These are phyloP conservation scores for Misopates orontium DNA, from an alignment of 257 asterid genomes.

Conservation along the genomic window DNA sequence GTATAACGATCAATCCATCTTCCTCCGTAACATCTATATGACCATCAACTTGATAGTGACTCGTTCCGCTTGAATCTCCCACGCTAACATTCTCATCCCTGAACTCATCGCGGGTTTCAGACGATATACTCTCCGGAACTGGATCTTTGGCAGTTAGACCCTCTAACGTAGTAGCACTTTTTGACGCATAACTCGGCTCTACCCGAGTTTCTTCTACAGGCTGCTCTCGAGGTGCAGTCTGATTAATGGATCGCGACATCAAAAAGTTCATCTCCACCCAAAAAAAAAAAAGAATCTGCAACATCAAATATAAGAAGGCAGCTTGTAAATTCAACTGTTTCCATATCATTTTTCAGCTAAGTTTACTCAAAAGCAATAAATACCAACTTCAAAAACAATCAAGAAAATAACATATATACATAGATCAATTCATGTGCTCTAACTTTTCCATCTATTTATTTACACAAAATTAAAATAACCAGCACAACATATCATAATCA, in stretches of 20 bases:
- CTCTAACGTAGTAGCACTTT: slow-evolving; percentile 51
- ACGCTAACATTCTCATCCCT: slow-evolving; percentile 46
- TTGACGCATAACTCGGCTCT: slow-evolving; percentile 40
- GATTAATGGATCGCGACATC: slow-evolving; percentile 82
- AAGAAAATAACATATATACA: no score
- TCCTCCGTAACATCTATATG: slow-evolving; percentile 80
- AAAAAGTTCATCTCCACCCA: slow-evolving; percentile 80
- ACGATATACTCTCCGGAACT: slow-evolving; percentile 32
- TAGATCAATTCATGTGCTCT: no score
- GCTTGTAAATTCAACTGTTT: slow-evolving; percentile 8
- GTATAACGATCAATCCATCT: slow-evolving; percentile 77
- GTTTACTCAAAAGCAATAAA: no score
- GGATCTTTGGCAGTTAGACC: slow-evolving; percentile 70
- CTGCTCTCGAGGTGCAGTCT: slow-evolving; percentile 59
- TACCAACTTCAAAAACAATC: no score
- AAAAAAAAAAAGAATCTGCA: slow-evolving; percentile 26
- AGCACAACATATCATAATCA: no score
- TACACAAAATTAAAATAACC: no score
- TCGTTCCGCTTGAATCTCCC: slow-evolving; percentile 40
- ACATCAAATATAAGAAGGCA: slow-evolving; percentile 14
- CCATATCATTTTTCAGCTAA: no score
- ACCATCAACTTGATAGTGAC: slow-evolving; percentile 42
- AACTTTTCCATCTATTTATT: no score
- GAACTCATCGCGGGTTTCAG: slow-evolving; percentile 39
- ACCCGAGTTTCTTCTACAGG: slow-evolving; percentile 50